These are phyloP conservation scores for Platanthera guangdongensis DNA, from an alignment of 106 monocot genomes.

Conservation along the genomic window DNA sequence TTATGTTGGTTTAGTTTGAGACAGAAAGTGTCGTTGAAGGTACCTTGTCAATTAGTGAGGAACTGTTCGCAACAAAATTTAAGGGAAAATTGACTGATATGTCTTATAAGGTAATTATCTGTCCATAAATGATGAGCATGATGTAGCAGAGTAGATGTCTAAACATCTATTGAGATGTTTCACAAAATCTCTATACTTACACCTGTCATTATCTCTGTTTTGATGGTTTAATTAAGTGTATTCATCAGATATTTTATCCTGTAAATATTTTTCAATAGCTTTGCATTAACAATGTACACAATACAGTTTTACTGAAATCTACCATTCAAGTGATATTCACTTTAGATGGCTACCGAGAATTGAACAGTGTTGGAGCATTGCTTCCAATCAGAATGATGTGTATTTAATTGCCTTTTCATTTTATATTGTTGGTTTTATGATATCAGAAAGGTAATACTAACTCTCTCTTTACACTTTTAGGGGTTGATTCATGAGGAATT, in stretches of 20 bases:
- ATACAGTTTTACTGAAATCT: not conserved
- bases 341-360: not conserved
- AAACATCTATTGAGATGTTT: not conserved
- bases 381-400: not conserved
- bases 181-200: not conserved
- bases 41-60: conserved; percentile 55
- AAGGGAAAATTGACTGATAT: conserved; percentile 66
- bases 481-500: conserved; percentile 92
- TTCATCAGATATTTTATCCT: not conserved
- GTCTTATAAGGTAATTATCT: conserved; percentile 62
- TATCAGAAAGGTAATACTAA: not conserved
- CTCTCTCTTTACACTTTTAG: conserved; percentile 23
- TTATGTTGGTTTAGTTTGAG: conserved; percentile 61
- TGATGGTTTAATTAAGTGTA: not conserved
- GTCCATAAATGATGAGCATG: not conserved
- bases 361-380: not conserved
- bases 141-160: not conserved
- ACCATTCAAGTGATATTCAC: not conserved
- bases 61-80: conserved; percentile 69
- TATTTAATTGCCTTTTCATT: not conserved
- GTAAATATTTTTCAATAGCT: not conserved
- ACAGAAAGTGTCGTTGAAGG: conserved; percentile 76
- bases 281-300: not conserved
- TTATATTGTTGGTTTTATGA: not conserved
- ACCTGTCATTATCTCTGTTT: not conserved